Base-by-base conservation (phyloP, 108 stramenopile genomes). In the Fistulifera solaris region DNA sequence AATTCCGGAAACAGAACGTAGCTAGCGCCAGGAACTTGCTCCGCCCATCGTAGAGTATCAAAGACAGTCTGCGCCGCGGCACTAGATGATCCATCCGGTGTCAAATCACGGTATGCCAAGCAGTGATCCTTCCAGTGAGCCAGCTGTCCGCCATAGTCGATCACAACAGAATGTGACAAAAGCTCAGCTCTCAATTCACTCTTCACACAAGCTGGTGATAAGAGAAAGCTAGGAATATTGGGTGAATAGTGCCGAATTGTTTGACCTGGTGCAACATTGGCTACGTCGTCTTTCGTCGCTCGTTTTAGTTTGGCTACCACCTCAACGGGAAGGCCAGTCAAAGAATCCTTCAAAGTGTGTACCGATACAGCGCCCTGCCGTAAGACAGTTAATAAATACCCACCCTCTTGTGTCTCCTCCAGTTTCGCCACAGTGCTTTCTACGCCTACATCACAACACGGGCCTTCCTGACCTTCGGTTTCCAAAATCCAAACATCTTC, bases 221-320 rank as follows among this genome's bases (percentile, higher is more conserved):
- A 28, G 52, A 96, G 71, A 59, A 67, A 92, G 46, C 85, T 85
- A 18, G 84, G 81, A 16, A 93, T 71, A 62, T 94, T 71, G n/a
- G 97, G 97, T 18, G 97, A 92, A 66, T 98, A 98, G 61, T 98
- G 97, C 28, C 86, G 93, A 58, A 95, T 65, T 16, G 75, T 80
- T 70, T 98, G 97, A 1, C 97, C 97, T 0, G 97, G 97, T 0
- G 94, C 89, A 2, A 89, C 89, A 47, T 74, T 74, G 19, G 70
- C 61, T 16, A 72, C 73, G 1, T 61, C 52, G 5, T 84, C 86
- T 2, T 75, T 63, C 22, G 78, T 76, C 6, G 73, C 60, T 28
- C 45, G 31, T 28, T 68, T 54, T 15, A 65, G 71, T 12, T 53
- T 22, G 5, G 65, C 39, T 13, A 45, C 23, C 13, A 82, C 81